Evolutionary conservation across 2,329 filamentous ascomycete species (phyloP), one percentile per base, ranked within the genome.

Genomic region (Phialophora verrucosa): DNA sequence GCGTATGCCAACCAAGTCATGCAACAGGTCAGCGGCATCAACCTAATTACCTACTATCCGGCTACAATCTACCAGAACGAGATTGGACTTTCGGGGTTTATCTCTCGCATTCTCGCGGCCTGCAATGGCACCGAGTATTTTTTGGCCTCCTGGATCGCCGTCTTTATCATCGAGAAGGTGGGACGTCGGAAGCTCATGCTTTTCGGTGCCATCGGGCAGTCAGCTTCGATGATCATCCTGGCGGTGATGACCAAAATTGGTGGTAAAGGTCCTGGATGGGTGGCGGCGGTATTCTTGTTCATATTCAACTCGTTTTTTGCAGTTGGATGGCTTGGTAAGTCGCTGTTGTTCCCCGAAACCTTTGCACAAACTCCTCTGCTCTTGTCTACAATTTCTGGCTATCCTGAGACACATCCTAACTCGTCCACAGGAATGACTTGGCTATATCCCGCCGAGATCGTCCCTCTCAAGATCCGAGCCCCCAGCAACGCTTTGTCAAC

Each of bases 291-390:
- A 0, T 88, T 88, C 72, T 79, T 89, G 47, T 89, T 89, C 74
- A 81, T 86, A 14, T 88, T 88, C 76, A 87, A 86, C 73, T 84
- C 84, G 0, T 85, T 85, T 76, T 89, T 88, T 73, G 86, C 84
- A 51, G 79, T 84, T 59, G 84, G 83, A 12, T 51, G 49, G 49
- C 49, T 51, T 27, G 49, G 49, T 51, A 51, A 51, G 49, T 44
- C 23, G 20, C 20, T 20, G 1, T 27, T 51, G 20, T 27, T 8
- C 20, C 12, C 20, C 25, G n/a, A 11, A 25, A 17, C 1, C 14
- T 42, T 6, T 42, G n/a, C 38, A 42, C 38, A 17, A 7, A 4
- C 3, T 35, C 32, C 10, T 12, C 32, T n/a, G 38, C 14, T 8
- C 17, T 42, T 44, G 17, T 44, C 6, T 17, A 0, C 17, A 44